Conservation (phyloP, 1,139 yeast species). For the Geotrichum aggregatum region DNA sequence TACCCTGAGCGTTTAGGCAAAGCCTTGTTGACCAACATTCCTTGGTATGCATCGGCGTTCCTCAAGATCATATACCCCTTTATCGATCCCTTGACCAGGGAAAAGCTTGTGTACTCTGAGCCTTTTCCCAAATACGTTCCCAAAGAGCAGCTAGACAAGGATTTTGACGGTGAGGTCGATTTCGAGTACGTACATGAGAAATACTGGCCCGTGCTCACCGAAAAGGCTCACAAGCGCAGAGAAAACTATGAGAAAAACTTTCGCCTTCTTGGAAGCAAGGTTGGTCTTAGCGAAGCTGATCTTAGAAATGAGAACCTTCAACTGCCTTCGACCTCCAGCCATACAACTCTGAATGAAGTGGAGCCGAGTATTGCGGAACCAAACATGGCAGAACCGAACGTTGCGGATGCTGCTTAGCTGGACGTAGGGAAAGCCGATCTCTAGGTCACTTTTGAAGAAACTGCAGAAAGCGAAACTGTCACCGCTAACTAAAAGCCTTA, state of each 20-base stretch:
- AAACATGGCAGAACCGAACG: neutral
- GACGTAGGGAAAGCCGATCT: too few relatives aligned
- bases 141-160: slow-evolving; percentile 69
- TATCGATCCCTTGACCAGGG: slow-evolving; percentile 90
- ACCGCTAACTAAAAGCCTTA: too few relatives aligned
- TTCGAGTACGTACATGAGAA: slow-evolving; percentile 74
- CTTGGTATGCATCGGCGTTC: slow-evolving; percentile 88
- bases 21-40: slow-evolving; percentile 85
- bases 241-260: slow-evolving; percentile 58
- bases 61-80: slow-evolving; percentile 86
- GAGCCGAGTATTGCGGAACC: neutral
- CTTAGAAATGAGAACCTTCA: slow-evolving; percentile 43
- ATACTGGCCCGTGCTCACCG: slow-evolving; percentile 73
- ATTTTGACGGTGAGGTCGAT: slow-evolving; percentile 77
- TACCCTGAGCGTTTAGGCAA: slow-evolving; percentile 93
- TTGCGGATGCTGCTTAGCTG: too few relatives aligned
- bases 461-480: too few relatives aligned
- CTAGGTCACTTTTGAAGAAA: too few relatives aligned
- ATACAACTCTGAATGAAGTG: neutral
- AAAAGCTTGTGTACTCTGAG: slow-evolving; percentile 84
- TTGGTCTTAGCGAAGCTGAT: slow-evolving; percentile 82
- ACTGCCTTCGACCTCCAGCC: too few relatives aligned
- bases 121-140: slow-evolving; percentile 84
- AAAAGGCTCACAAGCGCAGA: slow-evolving; percentile 55
- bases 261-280: slow-evolving; percentile 57